A percentile compares a stretch with the other conserved stretches of the same genome.
phyloP scores from a whole-genome alignment of 768 basidiomycete species.

The Hirschioporus abietinus region DNA sequence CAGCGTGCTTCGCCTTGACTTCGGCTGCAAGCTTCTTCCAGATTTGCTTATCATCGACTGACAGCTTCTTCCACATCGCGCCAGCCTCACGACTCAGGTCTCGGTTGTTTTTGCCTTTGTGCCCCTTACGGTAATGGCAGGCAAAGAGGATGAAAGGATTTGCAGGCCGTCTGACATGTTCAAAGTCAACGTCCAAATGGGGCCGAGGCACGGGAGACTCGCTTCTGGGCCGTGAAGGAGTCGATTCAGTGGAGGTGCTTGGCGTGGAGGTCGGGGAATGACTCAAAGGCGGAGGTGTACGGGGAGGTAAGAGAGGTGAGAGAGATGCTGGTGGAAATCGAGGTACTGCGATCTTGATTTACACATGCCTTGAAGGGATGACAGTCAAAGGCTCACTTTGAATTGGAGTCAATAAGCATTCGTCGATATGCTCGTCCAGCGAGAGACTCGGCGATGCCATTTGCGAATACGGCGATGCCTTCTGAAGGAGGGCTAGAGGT shows the following conservation, averaged over 20 bases:
- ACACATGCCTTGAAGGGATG: neutral
- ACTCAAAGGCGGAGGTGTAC: neutral
- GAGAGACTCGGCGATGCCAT: neutral
- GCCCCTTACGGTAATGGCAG: neutral
- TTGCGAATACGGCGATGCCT: neutral
- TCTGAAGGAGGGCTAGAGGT: neutral
- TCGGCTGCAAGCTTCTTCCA: conserved; percentile 46
- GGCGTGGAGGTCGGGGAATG: neutral
- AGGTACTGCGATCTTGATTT: neutral
- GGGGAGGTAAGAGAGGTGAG: conserved; percentile 7
- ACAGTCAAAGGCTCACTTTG: neutral
- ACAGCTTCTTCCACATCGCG: conserved; percentile 48
- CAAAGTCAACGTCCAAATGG: neutral
- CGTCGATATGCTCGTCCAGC: neutral
- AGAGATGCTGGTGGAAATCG: conserved; percentile 9
- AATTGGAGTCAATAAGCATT: neutral
- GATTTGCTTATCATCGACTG: conserved; percentile 43
- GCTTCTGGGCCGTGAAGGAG: neutral
- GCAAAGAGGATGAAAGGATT: conserved; percentile 39
- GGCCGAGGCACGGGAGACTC: neutral
- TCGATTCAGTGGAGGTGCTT: neutral
- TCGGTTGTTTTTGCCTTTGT: conserved; percentile 50
- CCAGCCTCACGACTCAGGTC: conserved; percentile 54
- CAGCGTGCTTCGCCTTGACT: conserved; percentile 41
- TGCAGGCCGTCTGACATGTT: conserved; percentile 11